A percentile compares a stretch with the other conserved stretches of the same genome.
Conservation (phyloP, 352 stramenopile species). For the Globisporangium barbulae region DNA sequence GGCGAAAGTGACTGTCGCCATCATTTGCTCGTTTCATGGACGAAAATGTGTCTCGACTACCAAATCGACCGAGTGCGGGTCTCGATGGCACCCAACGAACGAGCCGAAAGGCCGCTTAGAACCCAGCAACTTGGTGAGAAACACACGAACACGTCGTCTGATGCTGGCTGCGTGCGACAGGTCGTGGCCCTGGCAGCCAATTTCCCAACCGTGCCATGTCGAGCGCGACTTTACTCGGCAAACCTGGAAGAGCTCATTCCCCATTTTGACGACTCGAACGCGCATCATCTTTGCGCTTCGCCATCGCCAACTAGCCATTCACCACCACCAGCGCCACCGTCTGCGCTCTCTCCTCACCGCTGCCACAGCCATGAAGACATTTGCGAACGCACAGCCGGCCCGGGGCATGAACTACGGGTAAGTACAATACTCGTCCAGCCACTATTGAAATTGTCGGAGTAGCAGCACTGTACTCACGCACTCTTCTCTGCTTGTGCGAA, state of each 20-base stretch:
- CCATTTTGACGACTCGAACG: background rate
- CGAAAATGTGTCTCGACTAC: no score
- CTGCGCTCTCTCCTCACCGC: background rate
- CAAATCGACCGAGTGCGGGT: no score
- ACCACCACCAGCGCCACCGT: background rate
- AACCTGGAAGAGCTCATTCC: background rate
- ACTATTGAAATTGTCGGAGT: background rate
- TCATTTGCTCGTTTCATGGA: no score
- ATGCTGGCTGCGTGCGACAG: no score
- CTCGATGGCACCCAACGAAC: no score
- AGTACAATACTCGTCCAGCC: background rate
- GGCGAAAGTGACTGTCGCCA: no score
- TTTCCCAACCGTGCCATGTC: no score
- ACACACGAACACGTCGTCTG: no score
- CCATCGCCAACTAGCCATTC: background rate
- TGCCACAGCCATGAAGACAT: background rate
- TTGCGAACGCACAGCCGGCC: background rate
- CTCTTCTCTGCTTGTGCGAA: background rate
- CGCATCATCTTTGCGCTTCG: background rate
- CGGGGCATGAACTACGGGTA: conserved; percentile 1
- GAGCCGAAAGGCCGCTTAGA: no score
- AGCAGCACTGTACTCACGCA: background rate
- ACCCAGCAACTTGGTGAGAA: no score
- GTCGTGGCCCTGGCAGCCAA: no score
- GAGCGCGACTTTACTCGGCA: no score